phyloP scores from a whole-genome alignment of 305 asterid genomes.

The Fraxinus dipetala region DNA sequence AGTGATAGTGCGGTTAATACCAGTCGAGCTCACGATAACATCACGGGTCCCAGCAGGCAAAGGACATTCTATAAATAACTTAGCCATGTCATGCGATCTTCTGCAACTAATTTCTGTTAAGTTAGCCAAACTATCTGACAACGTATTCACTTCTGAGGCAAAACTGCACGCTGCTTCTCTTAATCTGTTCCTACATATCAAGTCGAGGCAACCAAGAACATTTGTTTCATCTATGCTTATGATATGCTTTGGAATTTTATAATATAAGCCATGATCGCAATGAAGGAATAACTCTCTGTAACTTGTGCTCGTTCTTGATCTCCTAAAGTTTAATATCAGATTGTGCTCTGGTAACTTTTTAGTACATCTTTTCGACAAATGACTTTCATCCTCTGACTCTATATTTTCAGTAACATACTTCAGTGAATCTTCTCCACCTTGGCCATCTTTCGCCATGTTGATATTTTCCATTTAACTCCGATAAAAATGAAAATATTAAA shows the following conservation, averaged over 20 bases:
- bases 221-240: constrained; percentile 37
- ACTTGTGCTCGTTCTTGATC: constrained; percentile 9
- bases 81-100: constrained; percentile 30
- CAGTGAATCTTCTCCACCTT: constrained; percentile 18
- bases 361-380: constrained; percentile 18
- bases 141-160: constrained; percentile 32
- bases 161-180: constrained; percentile 23
- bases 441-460: constrained; percentile 22
- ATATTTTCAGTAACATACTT: constrained; percentile 14
- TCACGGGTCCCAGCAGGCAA: constrained; percentile 24
- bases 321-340: constrained; percentile 13
- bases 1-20: constrained; percentile 42
- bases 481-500: constrained; percentile 12
- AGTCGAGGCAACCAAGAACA: constrained; percentile 33
- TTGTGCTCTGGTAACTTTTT: constrained; percentile 10
- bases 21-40: constrained; percentile 28
- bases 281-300: constrained; percentile 26
- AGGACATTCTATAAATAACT: constrained; percentile 38
- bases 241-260: constrained; percentile 35
- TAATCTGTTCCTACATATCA: constrained; percentile 27
- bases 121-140: constrained; percentile 33
- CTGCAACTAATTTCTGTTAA: constrained; percentile 29
- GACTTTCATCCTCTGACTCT: constrained; percentile 17
- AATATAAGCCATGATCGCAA: constrained; percentile 24
- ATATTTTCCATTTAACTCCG: constrained; percentile 23